phyloP scores from a whole-genome alignment of 352 stramenopile species.

The Globisporangium alternatum region DNA sequence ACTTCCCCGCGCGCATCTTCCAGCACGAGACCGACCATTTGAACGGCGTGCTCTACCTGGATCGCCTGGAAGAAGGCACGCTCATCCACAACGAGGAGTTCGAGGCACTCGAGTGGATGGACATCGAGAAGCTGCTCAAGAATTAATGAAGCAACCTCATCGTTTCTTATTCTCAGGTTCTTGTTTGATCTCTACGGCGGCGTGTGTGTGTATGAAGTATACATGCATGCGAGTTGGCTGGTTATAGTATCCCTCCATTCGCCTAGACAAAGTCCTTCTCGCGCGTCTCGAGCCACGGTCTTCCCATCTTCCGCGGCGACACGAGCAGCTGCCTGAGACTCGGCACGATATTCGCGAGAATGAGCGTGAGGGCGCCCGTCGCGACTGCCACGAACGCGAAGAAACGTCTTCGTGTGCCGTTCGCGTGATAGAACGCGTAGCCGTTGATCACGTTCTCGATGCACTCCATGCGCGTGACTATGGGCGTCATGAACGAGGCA shows the following conservation, averaged over 20 bases:
- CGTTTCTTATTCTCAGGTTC: not conserved
- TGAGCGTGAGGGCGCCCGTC: conserved; percentile 27
- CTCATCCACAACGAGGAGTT: conserved; percentile 87
- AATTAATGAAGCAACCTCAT: conserved; percentile 16
- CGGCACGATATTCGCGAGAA: conserved; percentile 23
- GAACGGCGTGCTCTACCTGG: conserved; percentile 72
- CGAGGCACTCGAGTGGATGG: conserved; percentile 50
- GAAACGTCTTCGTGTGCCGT: conserved; percentile 26
- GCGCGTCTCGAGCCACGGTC: conserved; percentile 23
- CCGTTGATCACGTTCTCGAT: conserved; percentile 79
- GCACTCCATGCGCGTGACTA: conserved; percentile 74
- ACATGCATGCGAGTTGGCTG: conserved; percentile 5
- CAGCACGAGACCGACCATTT: conserved; percentile 84
- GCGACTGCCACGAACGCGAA: conserved; percentile 26
- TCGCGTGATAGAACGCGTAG: conserved; percentile 62
- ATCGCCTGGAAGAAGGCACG: conserved; percentile 60
- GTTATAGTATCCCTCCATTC: not conserved
- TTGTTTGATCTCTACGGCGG: not conserved
- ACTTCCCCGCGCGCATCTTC: conserved; percentile 82
- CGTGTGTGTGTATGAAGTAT: not conserved
- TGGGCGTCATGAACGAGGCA: conserved; percentile 59
- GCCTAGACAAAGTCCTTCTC: conserved; percentile 20
- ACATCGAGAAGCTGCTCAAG: conserved; percentile 60
- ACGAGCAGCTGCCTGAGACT: conserved; percentile 26
- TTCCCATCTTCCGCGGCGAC: conserved; percentile 18